phyloP scores from a whole-genome alignment of 805 yeast species.

The Pichia kluyveri region DNA sequence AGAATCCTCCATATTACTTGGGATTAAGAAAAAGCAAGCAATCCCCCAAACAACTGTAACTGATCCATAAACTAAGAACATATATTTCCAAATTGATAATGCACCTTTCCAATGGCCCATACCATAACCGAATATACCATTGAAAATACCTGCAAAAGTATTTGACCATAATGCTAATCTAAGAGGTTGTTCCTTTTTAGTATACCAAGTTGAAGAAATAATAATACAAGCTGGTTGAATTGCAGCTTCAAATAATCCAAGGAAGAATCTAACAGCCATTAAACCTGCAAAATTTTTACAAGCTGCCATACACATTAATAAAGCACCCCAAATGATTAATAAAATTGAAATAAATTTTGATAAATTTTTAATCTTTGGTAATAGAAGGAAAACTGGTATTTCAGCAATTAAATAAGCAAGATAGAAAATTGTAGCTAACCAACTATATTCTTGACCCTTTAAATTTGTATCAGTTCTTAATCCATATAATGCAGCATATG shows the following conservation, averaged over 20 bases:
- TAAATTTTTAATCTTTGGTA: conserved; percentile 23
- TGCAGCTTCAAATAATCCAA: conserved; percentile 32
- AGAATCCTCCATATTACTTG: conserved; percentile 36
- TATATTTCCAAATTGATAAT: conserved; percentile 30
- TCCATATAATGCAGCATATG: conserved; percentile 39
- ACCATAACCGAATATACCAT: conserved; percentile 12
- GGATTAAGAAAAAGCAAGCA: conserved; percentile 22
- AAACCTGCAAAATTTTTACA: conserved; percentile 37
- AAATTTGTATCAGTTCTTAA: conserved; percentile 30
- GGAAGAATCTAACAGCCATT: conserved; percentile 34
- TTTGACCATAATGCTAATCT: conserved; percentile 17
- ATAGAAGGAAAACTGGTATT: conserved; percentile 33
- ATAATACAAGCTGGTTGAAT: conserved; percentile 26
- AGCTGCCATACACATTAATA: conserved; percentile 37
- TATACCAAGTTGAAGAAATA: conserved; percentile 10
- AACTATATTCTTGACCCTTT: conserved; percentile 35
- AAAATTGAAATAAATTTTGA: conserved; percentile 27
- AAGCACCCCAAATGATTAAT: conserved; percentile 36
- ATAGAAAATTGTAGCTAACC: conserved; percentile 30
- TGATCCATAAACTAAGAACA: conserved; percentile 26
- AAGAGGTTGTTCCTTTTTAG: conserved; percentile 19
- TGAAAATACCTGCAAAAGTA: conserved; percentile 5
- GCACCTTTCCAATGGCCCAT: conserved; percentile 5
- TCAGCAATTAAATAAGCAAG: conserved; percentile 38
- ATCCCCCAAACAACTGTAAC: conserved; percentile 1